Evolutionary conservation across 495 filamentous ascomycete genomes (phyloP).

Genomic region (Aspergillus conjunctus): DNA sequence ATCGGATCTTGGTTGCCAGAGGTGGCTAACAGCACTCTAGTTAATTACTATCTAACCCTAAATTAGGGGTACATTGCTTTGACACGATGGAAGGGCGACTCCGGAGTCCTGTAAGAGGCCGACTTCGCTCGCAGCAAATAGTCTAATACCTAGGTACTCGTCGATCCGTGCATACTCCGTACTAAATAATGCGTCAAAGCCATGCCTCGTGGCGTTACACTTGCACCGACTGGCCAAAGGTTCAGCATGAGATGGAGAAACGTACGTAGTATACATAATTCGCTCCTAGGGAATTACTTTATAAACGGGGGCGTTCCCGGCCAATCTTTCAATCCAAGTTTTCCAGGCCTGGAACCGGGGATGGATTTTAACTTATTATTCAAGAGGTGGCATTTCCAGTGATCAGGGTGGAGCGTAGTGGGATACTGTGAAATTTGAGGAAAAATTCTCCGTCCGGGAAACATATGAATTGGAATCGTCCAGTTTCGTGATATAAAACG

Average conservation of each 20-base stretch:
- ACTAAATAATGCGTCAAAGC: slow-evolving; percentile 15
- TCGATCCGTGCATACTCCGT: slow-evolving; percentile 23
- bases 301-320: no score
- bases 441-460: no score
- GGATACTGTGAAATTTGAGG: no score
- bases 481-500: no score
- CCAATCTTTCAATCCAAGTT: no score
- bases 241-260: background rate
- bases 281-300: no score
- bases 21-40: background rate
- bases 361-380: no score
- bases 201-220: slow-evolving; percentile 26
- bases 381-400: no score
- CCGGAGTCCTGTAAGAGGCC: slow-evolving; percentile 1
- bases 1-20: background rate
- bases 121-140: background rate
- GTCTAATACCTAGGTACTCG: slow-evolving; percentile 15
- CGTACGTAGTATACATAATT: no score
- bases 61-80: background rate
- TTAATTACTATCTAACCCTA: background rate
- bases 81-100: background rate
- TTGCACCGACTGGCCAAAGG: slow-evolving; percentile 19
- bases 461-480: no score
- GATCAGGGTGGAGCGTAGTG: no score
- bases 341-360: no score